phyloP scores from a whole-genome alignment of 225 moss, liverwort and hornwort species.

The Pleurozium schreberi region DNA sequence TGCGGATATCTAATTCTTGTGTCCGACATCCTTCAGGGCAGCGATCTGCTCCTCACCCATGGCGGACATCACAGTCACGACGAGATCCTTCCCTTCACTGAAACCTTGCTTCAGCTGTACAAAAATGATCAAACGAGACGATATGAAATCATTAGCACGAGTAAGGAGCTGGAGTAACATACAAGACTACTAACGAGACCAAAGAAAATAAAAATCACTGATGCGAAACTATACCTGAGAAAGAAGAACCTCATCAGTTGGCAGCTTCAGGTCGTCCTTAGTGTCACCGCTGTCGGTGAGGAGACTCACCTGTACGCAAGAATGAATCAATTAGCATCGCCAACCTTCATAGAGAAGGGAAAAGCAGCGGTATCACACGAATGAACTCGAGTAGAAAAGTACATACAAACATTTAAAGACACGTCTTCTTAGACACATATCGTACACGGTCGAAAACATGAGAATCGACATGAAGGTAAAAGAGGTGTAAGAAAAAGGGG shows the following conservation, averaged over 20 bases:
- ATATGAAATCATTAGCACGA: too few species aligned
- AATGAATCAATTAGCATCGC: not conserved
- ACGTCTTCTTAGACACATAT: too few species aligned
- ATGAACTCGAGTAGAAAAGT: not conserved
- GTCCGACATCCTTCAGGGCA: slow-evolving; percentile 84
- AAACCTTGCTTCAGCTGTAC: slow-evolving; percentile 86
- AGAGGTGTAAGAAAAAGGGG: too few species aligned
- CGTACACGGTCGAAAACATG: not conserved
- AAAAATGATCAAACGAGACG: not conserved
- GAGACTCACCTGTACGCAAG: slow-evolving; percentile 58
- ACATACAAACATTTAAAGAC: not conserved
- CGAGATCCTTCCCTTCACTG: slow-evolving; percentile 80
- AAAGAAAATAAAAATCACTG: not conserved
- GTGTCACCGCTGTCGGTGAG: slow-evolving; percentile 61
- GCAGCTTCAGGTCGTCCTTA: slow-evolving; percentile 88
- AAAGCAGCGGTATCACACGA: not conserved
- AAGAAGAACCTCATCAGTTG: slow-evolving; percentile 71
- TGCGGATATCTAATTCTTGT: slow-evolving; percentile 31
- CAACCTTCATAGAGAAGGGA: too few species aligned
- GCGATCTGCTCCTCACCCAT: slow-evolving; percentile 99
- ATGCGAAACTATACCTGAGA: slow-evolving; percentile 19
- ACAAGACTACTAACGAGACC: not conserved
- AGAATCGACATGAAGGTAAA: too few species aligned
- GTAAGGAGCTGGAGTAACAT: not conserved
- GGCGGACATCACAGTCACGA: slow-evolving; percentile 89